Evolutionary conservation across 2,329 filamentous ascomycete genomes (phyloP), one percentile per base, ranked within the genome.

Genomic region (Cordyceps cateniannulata): DNA sequence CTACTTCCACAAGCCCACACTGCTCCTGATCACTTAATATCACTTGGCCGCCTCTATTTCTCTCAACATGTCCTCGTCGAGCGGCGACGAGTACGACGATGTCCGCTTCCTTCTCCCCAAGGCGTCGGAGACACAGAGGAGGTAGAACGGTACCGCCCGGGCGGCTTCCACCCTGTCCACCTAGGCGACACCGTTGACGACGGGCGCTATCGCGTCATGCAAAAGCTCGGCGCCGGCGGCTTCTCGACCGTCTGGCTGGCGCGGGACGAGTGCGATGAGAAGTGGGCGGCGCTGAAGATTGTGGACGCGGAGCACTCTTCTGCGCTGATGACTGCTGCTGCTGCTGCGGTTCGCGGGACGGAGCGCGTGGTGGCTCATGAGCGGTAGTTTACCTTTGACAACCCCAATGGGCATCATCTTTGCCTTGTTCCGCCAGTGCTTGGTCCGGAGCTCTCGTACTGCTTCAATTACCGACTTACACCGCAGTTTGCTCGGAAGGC

Each of bases 211-310:
- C 67, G 69, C 50, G 64, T 78, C 35, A 62, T 75, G 38, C 70
- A 76, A 53, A 80, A 79, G 64, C 66, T 79, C 47, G 76, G 76
- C 50, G 74, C 67, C 59, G 76, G 77, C 40, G 71, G 71, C 6
- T 76, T 68, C 64, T 76, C 75, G 4, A 80, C 77, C 1, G 75
- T 78, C 40, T 80, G 75, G 77, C 71, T 79, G 51, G 76, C 72
- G 22, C 64, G 68, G 22, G 75, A 78, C 35, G 48, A 59, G 2
- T 40, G 10, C 3, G 45, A 53, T 12, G 38, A 54, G 7, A 62
- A 47, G 40, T 68, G 63, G 64, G 64, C 67, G 38, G 66, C 66
- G 18, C 53, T 70, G 48, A 70, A 69, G 53, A 68, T 69, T 25
- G 59, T 68, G 42, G 44, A 51, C 44, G 63, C 66, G 4, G 47